Evolutionary conservation across 2,329 filamentous ascomycete genomes (phyloP).

Genomic region (Hortaea werneckii): DNA sequence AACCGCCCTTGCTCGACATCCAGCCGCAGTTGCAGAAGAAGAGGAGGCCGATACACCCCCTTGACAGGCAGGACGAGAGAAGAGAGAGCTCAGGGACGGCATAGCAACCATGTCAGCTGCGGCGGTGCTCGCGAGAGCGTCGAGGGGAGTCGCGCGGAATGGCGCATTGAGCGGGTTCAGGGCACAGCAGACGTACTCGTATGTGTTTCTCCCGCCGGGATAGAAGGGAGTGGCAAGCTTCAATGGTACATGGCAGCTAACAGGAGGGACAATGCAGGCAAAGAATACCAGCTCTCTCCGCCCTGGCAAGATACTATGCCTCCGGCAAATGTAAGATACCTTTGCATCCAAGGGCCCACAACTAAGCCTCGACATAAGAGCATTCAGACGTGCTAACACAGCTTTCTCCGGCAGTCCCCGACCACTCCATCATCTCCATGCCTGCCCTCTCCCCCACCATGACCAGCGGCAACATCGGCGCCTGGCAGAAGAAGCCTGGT

Average conservation of each 20-base stretch:
- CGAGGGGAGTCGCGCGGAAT: conserved; percentile 29
- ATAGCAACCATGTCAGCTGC: conserved; percentile 44
- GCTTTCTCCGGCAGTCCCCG: conserved; percentile 58
- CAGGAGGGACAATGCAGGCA: conserved; percentile 19
- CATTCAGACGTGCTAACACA: no score
- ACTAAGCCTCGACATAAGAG: no score
- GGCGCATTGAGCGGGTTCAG: conserved; percentile 22
- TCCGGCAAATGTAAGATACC: conserved; percentile 49
- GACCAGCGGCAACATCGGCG: conserved; percentile 90
- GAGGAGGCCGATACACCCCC: no score
- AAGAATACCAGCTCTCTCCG: conserved; percentile 45
- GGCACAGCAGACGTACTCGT: conserved; percentile 25
- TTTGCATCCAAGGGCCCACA: neutral
- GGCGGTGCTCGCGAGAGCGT: conserved; percentile 35
- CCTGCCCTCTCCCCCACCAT: conserved; percentile 96
- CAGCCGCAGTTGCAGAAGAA: no score
- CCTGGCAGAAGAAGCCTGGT: conserved; percentile 95
- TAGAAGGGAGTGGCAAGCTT: neutral
- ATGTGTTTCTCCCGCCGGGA: conserved; percentile 9
- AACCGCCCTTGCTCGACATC: no score
- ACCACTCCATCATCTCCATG: conserved; percentile 95
- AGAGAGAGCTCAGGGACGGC: neutral
- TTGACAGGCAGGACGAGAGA: no score
- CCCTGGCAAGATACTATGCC: conserved; percentile 57
- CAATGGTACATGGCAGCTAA: conserved; percentile 5